A percentile compares a stretch with the other conserved stretches of the same genome.
Conservation (phyloP, 2,329 filamentous ascomycete species). For the Neofusicoccum ribis region DNA sequence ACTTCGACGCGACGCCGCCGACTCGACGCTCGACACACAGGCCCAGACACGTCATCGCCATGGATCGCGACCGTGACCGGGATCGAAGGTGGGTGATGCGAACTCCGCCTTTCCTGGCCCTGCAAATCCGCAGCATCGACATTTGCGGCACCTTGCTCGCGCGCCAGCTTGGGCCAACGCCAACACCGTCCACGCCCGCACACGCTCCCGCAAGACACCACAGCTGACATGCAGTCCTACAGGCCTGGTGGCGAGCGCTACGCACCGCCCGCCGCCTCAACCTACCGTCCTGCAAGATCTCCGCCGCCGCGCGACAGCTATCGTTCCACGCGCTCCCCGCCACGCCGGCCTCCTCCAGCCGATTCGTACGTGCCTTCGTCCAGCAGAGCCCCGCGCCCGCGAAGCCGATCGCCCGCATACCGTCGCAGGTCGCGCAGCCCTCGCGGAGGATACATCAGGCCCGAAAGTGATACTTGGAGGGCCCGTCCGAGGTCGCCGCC, state of each 20-base stretch:
- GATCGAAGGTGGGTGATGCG: conserved; percentile 45
- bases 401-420: conserved; percentile 38
- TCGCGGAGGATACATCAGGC: conserved; percentile 29
- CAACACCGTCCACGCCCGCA: conserved; percentile 12
- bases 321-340: conserved; percentile 35
- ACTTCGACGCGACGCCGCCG: conserved; percentile 14
- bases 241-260: conserved; percentile 20
- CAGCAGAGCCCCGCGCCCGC: conserved; percentile 35
- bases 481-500: conserved; percentile 51
- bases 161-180: conserved; percentile 18
- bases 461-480: conserved; percentile 44
- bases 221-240: conserved; percentile 10
- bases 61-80: conserved; percentile 37
- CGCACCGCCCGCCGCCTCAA: conserved; percentile 4
- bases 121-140: conserved; percentile 17
- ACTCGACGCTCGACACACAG: conserved; percentile 4
- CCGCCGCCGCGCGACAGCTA: conserved; percentile 35
- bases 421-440: conserved; percentile 44
- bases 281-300: conserved; percentile 20
- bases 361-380: conserved; percentile 42
- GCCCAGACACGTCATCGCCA: conserved; percentile 2
- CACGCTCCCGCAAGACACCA: neutral
- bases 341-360: conserved; percentile 37
- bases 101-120: neutral
- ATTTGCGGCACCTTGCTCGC: conserved; percentile 15